Evolutionary conservation across 768 basidiomycete genomes (phyloP), one percentile per base, ranked within the genome.

Genomic region (Lactarius deliciosus): DNA sequence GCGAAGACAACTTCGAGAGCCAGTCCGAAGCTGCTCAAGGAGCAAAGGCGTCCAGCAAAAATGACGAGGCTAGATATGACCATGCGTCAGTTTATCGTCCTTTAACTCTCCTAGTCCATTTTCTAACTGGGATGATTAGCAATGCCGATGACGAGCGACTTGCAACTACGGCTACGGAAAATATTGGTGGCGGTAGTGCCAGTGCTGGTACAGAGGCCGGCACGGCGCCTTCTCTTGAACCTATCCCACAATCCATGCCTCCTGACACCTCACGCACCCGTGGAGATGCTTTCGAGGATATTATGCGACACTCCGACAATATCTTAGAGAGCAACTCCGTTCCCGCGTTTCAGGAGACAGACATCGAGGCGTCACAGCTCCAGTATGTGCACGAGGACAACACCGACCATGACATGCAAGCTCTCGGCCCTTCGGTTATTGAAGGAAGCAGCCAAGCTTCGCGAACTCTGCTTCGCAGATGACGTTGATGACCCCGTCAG

Each of bases 401-500:
- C 57, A 80, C 78, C 34, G 86, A 85, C 67, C 79, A 89, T 63
- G 85, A 89, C 40, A 91, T 91, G 86, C 94, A 96, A 76, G 94
- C 95, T 1, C 83, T 98, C 25, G 96, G 94, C 7, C 87, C 93
- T 1, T 89, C 96, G 3, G 87, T 84, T 11, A 88, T 92, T 53
- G 94, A 96, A 96, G 70, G 86, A 95, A 74, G 84, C 86, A 13
- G 89, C 91, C 20, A 91, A 89, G 73, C 79, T 97, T 56, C 83
- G 89, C 69, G 89, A 96, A 60, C 86, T 98, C 41, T 89, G 85
- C 55, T 80, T 97, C 68, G 76, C 86, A 32, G 92, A 92, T 68
- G 86, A 86, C 3, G 81, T 84, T 18, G 75, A 77, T 60, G 69
- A 75, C 47, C 55, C 25, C 10, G 53, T 57, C 30, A 74, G 78